Base-by-base conservation (phyloP, 1,284 basidiomycete species). In the Malassezia obtusa region DNA sequence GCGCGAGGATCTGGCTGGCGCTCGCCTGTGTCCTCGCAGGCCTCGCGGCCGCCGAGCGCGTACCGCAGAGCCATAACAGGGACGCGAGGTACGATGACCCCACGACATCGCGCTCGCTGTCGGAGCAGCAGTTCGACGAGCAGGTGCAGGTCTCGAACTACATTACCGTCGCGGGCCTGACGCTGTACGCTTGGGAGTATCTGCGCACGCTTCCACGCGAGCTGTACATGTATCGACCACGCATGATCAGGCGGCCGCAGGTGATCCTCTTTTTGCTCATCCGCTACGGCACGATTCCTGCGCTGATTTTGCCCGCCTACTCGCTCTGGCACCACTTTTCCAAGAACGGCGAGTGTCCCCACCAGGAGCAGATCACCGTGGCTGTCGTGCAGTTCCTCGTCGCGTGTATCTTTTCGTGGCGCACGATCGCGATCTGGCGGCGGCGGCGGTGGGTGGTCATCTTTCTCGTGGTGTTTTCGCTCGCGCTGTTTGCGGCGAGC, bases 361-460 rank as follows among this genome's bases (percentile, higher is more conserved):
- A 47, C 15, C 61, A 62, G 30, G 51, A 50, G 36, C 59, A 63
- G 22, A 31, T 60, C 7, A 50, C 57, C 15, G 63, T 60, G 0
- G 50, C 60, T 0, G 36, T 65, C 21, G 66, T 68, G 10, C 63
- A 67, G 35, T 44, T 65, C 4, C 47, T 59, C 5, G 59, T 65
- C 14, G 50, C 60, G 1, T 46, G 54, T 15, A 55, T 61, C 9
- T 63, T 68, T 15, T 60, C 56, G 0, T 67, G 66, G 66, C 58
- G 66, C 24, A 63, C 66, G 10, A 48, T 63, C 21, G 66, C 64
- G 2, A 68, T 68, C 19, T 68, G 66, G 66, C 57, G 62, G 15
- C 56, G 57, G 24, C 55, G 59, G 26, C 53, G 53, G 10, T 54
- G 60, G 8, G 60, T 68, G 39, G 40, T 61, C 24, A 50, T 61